A percentile compares a stretch with the other conserved stretches of the same genome.
Evolutionary conservation across 345 rosid species (phyloP).

Genomic region (Clarkia xantiana): DNA sequence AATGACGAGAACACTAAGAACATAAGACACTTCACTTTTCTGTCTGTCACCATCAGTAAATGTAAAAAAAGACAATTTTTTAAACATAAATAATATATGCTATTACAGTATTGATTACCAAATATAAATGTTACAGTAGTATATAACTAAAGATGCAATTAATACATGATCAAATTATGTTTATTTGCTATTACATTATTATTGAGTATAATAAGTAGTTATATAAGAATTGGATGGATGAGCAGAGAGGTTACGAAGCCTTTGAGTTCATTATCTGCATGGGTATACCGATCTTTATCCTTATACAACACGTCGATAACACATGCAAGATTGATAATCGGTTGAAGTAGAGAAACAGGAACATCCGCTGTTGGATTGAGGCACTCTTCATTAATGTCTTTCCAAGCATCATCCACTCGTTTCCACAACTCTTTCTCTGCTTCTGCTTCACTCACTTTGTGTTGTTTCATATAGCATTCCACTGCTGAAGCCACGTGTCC

Average conservation of each 20-base stretch:
- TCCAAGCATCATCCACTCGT: constrained; percentile 16
- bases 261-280: constrained; percentile 2
- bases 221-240: constrained; percentile 6
- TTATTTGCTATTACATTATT: no score
- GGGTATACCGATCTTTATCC: constrained; percentile 16
- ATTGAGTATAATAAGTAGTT: no score
- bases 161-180: no score
- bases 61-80: no score
- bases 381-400: constrained; percentile 21
- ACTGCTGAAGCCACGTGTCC: constrained; percentile 14
- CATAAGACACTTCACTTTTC: no score
- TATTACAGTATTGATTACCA: no score
- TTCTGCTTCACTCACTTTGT: constrained; percentile 9
- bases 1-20: no score
- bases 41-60: no score
- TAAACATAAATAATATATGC: no score
- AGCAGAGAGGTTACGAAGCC: constrained; percentile 9
- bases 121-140: no score
- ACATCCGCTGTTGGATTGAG: constrained; percentile 7
- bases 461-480: constrained; percentile 23
- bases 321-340: constrained; percentile 14
- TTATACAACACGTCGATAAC: constrained; percentile 15
- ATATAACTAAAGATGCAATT: no score
- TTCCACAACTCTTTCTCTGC: constrained; percentile 6
- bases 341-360: constrained; percentile 9